These are phyloP conservation scores for Fonsecaea multimorphosa DNA, from an alignment of 2,329 filamentous ascomycete species.

Conservation along the genomic window DNA sequence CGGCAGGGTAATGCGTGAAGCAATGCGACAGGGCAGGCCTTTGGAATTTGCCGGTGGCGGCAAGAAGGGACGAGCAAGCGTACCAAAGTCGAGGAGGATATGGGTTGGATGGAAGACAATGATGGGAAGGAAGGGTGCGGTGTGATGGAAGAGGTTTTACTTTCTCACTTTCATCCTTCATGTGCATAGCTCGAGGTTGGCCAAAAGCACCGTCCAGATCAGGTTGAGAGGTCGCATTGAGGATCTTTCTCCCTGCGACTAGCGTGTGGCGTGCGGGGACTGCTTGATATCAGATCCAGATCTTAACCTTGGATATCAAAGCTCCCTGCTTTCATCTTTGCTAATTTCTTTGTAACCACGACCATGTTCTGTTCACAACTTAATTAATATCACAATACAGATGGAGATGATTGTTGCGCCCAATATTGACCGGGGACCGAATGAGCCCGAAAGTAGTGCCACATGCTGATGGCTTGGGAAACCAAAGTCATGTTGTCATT, in stretches of 20 bases:
- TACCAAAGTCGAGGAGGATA: slow-evolving; percentile 56
- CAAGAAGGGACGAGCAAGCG: slow-evolving; percentile 47
- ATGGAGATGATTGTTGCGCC: background rate
- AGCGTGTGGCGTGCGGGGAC: background rate
- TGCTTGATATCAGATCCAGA: background rate
- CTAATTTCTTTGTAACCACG: background rate
- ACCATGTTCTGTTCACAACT: background rate
- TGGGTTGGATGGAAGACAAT: slow-evolving; percentile 65
- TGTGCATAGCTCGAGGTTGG: background rate
- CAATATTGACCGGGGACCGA: background rate
- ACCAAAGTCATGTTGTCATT: slow-evolving; percentile 39
- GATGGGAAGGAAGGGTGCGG: slow-evolving; percentile 40
- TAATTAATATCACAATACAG: background rate
- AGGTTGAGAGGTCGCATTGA: background rate
- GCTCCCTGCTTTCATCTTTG: background rate
- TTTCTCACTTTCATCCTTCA: background rate
- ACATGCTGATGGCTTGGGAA: slow-evolving; percentile 8
- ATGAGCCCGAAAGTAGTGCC: background rate
- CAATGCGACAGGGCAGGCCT: slow-evolving; percentile 30
- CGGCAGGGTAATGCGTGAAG: slow-evolving; percentile 56
- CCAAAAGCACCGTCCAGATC: background rate
- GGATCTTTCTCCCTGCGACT: background rate
- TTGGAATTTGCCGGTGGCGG: slow-evolving; percentile 39
- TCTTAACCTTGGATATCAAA: background rate
- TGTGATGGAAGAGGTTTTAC: slow-evolving; percentile 14